These are phyloP conservation scores for Venturiaceae sp. DNA, from an alignment of 2,329 filamentous ascomycete species.

Conservation along the genomic window DNA sequence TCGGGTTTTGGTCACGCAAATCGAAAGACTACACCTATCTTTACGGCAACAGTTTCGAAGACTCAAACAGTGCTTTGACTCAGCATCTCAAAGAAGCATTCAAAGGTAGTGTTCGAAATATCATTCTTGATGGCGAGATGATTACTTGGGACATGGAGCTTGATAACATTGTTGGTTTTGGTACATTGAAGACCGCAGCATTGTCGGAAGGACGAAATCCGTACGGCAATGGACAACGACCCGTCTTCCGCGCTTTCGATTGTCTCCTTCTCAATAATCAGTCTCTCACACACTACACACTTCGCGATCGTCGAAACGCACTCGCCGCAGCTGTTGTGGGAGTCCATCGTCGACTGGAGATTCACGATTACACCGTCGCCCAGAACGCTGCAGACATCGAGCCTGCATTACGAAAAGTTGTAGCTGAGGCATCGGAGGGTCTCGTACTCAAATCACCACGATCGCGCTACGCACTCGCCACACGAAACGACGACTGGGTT, in stretches of 20 bases:
- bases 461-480: slow-evolving; percentile 77
- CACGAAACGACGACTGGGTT: slow-evolving; percentile 91
- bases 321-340: slow-evolving; percentile 61
- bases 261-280: slow-evolving; percentile 80
- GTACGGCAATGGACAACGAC: slow-evolving; percentile 52
- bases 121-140: slow-evolving; percentile 97
- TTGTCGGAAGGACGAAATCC: slow-evolving; percentile 69
- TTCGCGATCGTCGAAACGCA: slow-evolving; percentile 70
- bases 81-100: slow-evolving; percentile 73
- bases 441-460: slow-evolving; percentile 89
- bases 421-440: slow-evolving; percentile 81
- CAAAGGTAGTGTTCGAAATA: slow-evolving; percentile 63
- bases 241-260: slow-evolving; percentile 81
- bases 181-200: slow-evolving; percentile 76
- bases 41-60: slow-evolving; percentile 69
- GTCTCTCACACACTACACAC: slow-evolving; percentile 69
- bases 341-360: slow-evolving; percentile 68
- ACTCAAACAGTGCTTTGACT: slow-evolving; percentile 68
- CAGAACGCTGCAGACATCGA: slow-evolving; percentile 65
- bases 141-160: slow-evolving; percentile 89
- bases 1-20: slow-evolving; percentile 90
- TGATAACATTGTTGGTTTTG: slow-evolving; percentile 80
- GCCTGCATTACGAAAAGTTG: slow-evolving; percentile 66
- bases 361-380: slow-evolving; percentile 63
- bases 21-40: slow-evolving; percentile 94